Evolutionary conservation across 129 eudicot species (phyloP).

Genomic region (Pseudognaphalium luteoalbum): DNA sequence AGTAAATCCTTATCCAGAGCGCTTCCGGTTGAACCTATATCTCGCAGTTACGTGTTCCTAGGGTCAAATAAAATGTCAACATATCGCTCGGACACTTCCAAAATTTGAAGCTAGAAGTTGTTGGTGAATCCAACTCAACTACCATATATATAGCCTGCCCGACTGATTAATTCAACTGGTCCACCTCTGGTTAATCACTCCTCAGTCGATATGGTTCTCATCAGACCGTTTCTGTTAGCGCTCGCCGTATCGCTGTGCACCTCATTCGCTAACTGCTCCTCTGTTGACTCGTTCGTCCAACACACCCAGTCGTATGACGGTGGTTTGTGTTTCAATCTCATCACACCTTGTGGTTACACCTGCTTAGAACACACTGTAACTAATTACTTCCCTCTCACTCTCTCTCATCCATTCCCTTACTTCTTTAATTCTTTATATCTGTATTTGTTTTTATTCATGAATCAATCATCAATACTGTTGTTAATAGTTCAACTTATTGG

Average conservation of each 20-base stretch:
- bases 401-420: not conserved
- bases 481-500: too few species aligned
- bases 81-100: too few species aligned
- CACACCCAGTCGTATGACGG: conserved; percentile 40
- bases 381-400: conserved; percentile 11
- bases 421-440: too few species aligned
- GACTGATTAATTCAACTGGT: conserved; percentile 5
- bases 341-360: conserved; percentile 65
- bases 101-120: not conserved
- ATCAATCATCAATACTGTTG: too few species aligned
- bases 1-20: too few species aligned
- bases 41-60: not conserved
- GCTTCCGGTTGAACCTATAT: not conserved
- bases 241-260: conserved; percentile 23
- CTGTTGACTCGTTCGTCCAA: conserved; percentile 31
- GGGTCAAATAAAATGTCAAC: conserved; percentile 1
- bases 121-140: conserved; percentile 24
- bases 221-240: conserved; percentile 24
- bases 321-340: conserved; percentile 70
- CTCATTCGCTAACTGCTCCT: conserved; percentile 24
- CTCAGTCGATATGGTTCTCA: conserved; percentile 16
- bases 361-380: conserved; percentile 86
- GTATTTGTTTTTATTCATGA: not conserved
- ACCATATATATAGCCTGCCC: conserved; percentile 17
- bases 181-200: conserved; percentile 13